Conservation (phyloP, 2,329 filamentous ascomycete species). For the Falciphora oryzae region DNA sequence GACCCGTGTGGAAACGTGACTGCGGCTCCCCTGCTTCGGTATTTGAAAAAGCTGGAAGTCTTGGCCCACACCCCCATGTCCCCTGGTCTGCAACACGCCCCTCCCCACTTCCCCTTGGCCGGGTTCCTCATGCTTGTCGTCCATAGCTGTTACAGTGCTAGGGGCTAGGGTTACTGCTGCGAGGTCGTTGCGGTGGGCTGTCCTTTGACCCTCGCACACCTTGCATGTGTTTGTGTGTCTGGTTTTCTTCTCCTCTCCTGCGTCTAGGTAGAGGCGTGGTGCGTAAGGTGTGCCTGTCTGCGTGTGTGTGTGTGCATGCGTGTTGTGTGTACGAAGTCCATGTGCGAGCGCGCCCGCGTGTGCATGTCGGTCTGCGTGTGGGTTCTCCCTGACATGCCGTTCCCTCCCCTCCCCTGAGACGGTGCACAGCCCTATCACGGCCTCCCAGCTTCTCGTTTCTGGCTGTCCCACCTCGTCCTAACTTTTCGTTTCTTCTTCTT, state of each 20-base stretch:
- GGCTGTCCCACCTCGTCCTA: constrained; percentile 4
- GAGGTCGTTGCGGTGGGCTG: background rate
- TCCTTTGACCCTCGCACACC: background rate
- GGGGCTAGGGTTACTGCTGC: background rate
- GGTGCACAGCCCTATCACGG: constrained; percentile 4
- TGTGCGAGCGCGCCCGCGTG: background rate
- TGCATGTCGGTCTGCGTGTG: constrained; percentile 4
- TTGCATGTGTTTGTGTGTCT: background rate
- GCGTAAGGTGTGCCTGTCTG: constrained; percentile 2
- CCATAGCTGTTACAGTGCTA: background rate
- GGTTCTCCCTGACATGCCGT: background rate
- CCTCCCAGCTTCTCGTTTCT: constrained; percentile 3
- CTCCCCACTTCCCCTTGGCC: no score
- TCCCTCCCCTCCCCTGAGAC: constrained; percentile 4
- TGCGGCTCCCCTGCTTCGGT: background rate
- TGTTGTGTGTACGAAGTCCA: constrained; percentile 2
- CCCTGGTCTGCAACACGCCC: background rate
- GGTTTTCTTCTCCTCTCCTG: background rate
- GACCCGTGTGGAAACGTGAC: background rate
- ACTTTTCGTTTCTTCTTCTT: constrained; percentile 8
- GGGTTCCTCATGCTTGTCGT: no score
- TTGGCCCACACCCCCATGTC: background rate
- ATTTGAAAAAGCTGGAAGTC: background rate
- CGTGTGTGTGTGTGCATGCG: background rate
- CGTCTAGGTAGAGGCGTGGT: background rate